Evolutionary conservation across 2,329 filamentous ascomycete genomes (phyloP).

Genomic region (Neopestalotiopsis sp.): DNA sequence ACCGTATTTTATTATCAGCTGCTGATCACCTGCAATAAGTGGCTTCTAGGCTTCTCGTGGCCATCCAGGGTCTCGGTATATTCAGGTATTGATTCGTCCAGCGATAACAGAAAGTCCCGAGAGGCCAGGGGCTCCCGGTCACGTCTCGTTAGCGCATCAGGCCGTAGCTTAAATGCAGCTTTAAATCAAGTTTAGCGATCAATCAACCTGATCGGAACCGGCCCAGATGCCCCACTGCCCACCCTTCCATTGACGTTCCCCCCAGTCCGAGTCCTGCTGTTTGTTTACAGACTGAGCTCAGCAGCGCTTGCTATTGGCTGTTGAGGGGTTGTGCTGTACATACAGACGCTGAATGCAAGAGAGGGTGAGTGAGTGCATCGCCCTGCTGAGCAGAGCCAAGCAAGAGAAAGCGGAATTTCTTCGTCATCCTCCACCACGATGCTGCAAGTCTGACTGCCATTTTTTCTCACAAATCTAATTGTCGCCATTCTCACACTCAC

Average conservation of each 20-base stretch:
- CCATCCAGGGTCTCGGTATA: not conserved
- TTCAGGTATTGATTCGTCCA: not conserved
- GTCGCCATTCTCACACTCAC: not conserved
- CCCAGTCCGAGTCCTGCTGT: slow-evolving; percentile 13
- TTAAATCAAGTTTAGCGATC: not conserved
- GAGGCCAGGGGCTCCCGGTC: not conserved
- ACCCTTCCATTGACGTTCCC: not conserved
- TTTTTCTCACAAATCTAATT: not conserved
- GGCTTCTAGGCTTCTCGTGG: not conserved
- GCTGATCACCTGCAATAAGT: not conserved
- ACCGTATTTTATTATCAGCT: not conserved
- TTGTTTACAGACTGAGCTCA: slow-evolving; percentile 19
- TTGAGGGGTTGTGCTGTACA: not conserved
- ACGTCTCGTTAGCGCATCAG: slow-evolving; percentile 6
- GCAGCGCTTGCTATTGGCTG: slow-evolving; percentile 15
- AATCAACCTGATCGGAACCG: not conserved
- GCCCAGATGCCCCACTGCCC: slow-evolving; percentile 1
- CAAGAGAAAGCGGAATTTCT: not conserved
- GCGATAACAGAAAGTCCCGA: not conserved
- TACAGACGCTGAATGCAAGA: slow-evolving; percentile 1
- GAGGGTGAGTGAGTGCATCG: not conserved
- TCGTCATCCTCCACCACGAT: slow-evolving; percentile 1
- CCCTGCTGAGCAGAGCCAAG: not conserved
- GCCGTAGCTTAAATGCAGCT: slow-evolving; percentile 2
- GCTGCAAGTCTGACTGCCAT: slow-evolving; percentile 1